These are phyloP conservation scores for Globisporangium nunn DNA, from an alignment of 352 stramenopile species.

Conservation along the genomic window DNA sequence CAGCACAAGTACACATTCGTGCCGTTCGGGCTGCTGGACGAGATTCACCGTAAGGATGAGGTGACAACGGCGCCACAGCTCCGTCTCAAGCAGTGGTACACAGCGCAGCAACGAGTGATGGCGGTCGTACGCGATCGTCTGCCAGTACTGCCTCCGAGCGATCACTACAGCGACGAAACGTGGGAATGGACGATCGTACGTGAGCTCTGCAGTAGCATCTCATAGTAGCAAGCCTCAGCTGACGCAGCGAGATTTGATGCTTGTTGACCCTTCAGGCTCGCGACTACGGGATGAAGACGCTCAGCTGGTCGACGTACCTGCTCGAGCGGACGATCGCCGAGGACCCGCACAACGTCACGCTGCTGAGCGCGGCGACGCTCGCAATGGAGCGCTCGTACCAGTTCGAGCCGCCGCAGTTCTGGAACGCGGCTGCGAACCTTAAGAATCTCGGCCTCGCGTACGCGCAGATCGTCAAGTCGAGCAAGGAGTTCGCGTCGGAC, in stretches of 20 bases:
- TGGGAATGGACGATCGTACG: conserved; percentile 91
- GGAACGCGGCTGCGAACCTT: conserved; percentile 46
- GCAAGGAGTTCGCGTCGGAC: conserved; percentile 26
- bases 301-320: conserved; percentile 82
- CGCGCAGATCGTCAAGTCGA: conserved; percentile 89
- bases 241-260: too few relatives aligned
- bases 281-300: conserved; percentile 66
- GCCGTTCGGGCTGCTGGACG: conserved; percentile 47
- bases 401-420: conserved; percentile 62
- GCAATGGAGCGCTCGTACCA: conserved; percentile 64
- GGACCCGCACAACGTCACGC: conserved; percentile 48
- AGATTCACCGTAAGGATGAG: conserved; percentile 27
- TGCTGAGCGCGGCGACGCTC: conserved; percentile 66
- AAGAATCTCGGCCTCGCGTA: conserved; percentile 94
- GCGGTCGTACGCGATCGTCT: conserved; percentile 31
- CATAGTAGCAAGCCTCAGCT: not conserved
- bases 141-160: conserved; percentile 33
- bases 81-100: conserved; percentile 39
- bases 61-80: conserved; percentile 4
- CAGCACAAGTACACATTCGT: conserved; percentile 36
- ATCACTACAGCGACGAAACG: conserved; percentile 83
- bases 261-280: conserved; percentile 26
- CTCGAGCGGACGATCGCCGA: conserved; percentile 81
- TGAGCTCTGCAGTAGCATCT: not conserved
- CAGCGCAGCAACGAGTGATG: conserved; percentile 25